These are phyloP conservation scores for Aspergillus sclerotialis DNA, from an alignment of 2,329 filamentous ascomycete species.

Conservation along the genomic window DNA sequence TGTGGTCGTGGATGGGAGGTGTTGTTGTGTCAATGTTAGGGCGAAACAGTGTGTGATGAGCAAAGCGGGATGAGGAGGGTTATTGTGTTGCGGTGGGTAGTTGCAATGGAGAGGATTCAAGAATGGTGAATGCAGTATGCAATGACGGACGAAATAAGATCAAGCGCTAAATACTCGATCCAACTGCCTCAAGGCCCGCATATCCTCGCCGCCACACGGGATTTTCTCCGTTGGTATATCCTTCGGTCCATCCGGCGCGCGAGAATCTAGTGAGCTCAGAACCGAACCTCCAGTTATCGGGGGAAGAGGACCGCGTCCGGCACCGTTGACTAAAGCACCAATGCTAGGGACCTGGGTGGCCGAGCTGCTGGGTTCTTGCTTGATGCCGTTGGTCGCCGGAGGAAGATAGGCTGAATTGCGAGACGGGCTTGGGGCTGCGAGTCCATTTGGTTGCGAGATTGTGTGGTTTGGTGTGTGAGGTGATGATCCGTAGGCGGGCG, in stretches of 20 bases:
- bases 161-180: slow-evolving; percentile 47
- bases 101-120: too few relatives aligned
- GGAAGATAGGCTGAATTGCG: slow-evolving; percentile 18
- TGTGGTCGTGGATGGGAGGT: too few relatives aligned
- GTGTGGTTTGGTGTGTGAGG: slow-evolving; percentile 24
- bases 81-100: too few relatives aligned
- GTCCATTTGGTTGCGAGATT: slow-evolving; percentile 15
- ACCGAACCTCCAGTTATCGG: too few relatives aligned
- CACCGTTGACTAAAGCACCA: slow-evolving; percentile 38
- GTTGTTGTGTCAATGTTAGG: too few relatives aligned
- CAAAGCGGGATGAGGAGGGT: too few relatives aligned
- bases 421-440: slow-evolving; percentile 16
- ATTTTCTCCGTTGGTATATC: slow-evolving; percentile 53
- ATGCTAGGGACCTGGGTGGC: slow-evolving; percentile 48
- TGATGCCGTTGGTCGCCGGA: slow-evolving; percentile 7
- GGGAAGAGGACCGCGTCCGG: too few relatives aligned
- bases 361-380: slow-evolving; percentile 12
- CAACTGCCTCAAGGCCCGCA: slow-evolving; percentile 58
- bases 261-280: too few relatives aligned
- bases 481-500: slow-evolving; percentile 22
- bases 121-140: too few relatives aligned
- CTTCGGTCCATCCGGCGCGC: slow-evolving; percentile 36
- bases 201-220: slow-evolving; percentile 55
- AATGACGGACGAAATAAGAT: too few relatives aligned
- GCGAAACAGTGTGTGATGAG: too few relatives aligned